A percentile compares a stretch with the other conserved stretches of the same genome.
Conservation (phyloP, 352 stramenopile species). For the Phytophthora syringae region DNA sequence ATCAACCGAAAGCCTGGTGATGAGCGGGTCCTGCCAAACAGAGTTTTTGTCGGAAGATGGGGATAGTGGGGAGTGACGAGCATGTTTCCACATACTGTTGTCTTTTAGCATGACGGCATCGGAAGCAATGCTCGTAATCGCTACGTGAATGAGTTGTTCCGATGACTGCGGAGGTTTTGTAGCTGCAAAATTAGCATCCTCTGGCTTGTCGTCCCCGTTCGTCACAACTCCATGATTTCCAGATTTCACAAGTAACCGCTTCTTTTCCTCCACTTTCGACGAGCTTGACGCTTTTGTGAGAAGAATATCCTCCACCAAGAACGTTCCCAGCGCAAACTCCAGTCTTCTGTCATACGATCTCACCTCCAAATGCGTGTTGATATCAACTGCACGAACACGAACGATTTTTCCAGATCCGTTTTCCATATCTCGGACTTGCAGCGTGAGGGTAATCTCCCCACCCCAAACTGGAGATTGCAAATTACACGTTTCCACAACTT, state of each 20-base stretch:
- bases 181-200: constrained; percentile 7
- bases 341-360: constrained; percentile 72
- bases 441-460: constrained; percentile 57
- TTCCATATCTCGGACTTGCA: constrained; percentile 62
- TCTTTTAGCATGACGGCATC: constrained; percentile 72
- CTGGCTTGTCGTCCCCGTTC: constrained; percentile 23
- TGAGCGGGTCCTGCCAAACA: constrained; percentile 77
- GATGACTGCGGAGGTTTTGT: constrained; percentile 33
- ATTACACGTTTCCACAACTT: constrained; percentile 83
- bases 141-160: constrained; percentile 69
- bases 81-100: constrained; percentile 48
- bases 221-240: constrained; percentile 47
- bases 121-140: constrained; percentile 73
- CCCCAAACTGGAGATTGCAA: constrained; percentile 63
- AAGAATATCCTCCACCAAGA: constrained; percentile 79
- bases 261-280: constrained; percentile 41
- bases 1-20: constrained; percentile 78
- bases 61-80: constrained; percentile 46
- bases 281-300: constrained; percentile 32
- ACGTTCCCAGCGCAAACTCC: constrained; percentile 77
- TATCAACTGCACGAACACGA: constrained; percentile 57
- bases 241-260: constrained; percentile 70
- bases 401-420: constrained; percentile 56
- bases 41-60: constrained; percentile 42
- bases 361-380: constrained; percentile 66